Base-by-base conservation (phyloP, 352 stramenopile genomes). In the Phytophthora megakarya region DNA sequence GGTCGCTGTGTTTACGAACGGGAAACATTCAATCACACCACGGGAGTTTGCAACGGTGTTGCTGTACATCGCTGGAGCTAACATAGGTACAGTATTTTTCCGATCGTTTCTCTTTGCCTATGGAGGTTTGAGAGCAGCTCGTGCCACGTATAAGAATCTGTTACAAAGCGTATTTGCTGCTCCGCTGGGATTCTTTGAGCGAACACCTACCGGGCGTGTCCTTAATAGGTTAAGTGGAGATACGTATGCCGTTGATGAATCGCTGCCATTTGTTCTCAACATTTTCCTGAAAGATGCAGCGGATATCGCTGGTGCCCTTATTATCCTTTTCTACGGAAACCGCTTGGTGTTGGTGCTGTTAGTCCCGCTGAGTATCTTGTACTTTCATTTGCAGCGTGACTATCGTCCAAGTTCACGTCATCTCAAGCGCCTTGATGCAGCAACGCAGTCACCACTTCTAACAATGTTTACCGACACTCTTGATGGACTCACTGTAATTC, bases 261-360 rank as follows among this genome's bases (percentile, higher is more conserved):
- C 84, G 15, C 66, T 97, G 13, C 90, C 91, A 7, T 97, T 97
- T 47, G 87, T 88, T 40, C 73, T 97, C 47, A 97, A 97, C 56
- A 84, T 96, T 33, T 93, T 95, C 45, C 62, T 97, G 12, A 92
- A 89, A 33, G 87, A 97, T 62, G 61, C 81, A 12, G 77, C 84
- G 1, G 85, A 91, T 11, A 72, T 97, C 6, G 21, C 81, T 4
- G 89, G 87, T 0, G 77, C 86, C 2, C 78, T 95, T 25, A 76
- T 70, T 0, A 89, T 97, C 38, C 75, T 97, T 10, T 86, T 90
- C 16, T 92, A 90, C 42, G 81, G 81, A 13, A 96, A 93, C 56
- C 75, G 73, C 28, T 76, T 89, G 16, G 81, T 97, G 30, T 35
- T 92, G 13, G 26, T 91, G 11, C 54, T 97, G 12, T 70, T 97